phyloP scores from a whole-genome alignment of 2,329 filamentous ascomycete species.

The Aspergillus tamarii region DNA sequence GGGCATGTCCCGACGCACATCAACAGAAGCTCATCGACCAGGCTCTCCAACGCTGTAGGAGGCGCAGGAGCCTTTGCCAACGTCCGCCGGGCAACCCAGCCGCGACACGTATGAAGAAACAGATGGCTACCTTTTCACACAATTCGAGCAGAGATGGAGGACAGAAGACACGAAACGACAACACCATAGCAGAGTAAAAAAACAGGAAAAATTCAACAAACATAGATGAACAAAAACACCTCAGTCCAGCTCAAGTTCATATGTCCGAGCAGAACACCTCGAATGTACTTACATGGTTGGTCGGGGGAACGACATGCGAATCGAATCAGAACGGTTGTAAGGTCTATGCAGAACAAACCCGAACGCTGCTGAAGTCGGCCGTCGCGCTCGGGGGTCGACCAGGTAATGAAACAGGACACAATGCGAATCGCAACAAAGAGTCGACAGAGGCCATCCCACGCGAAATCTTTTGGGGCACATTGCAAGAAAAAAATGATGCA shows the following conservation, averaged over 20 bases:
- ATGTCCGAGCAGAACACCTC: conserved; percentile 25
- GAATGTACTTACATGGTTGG: conserved; percentile 27
- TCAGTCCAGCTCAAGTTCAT: conserved; percentile 21
- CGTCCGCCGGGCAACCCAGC: conserved; percentile 13
- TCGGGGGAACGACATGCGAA: conserved; percentile 21
- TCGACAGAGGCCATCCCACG: conserved; percentile 27
- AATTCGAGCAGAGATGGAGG: conserved; percentile 1
- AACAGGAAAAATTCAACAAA: conserved; percentile 8
- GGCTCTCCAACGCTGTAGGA: neutral
- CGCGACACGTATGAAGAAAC: conserved; percentile 22
- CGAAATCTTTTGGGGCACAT: conserved; percentile 29
- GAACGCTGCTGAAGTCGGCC: conserved; percentile 16
- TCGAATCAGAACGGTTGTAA: conserved; percentile 12
- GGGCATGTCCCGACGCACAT: conserved; percentile 10
- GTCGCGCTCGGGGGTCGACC: conserved; percentile 16
- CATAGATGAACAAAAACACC: conserved; percentile 1
- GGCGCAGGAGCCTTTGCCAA: neutral
- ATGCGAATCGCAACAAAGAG: conserved; percentile 21
- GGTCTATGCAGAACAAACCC: conserved; percentile 22
- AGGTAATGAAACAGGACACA: conserved; percentile 10
- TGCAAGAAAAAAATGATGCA: conserved; percentile 22
- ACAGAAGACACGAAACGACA: neutral
- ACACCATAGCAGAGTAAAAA: conserved; percentile 11
- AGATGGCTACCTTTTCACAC: conserved; percentile 12
- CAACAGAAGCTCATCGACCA: neutral